Conservation (phyloP, 768 basidiomycete genomes). For the Artomyces pyxidatus region DNA sequence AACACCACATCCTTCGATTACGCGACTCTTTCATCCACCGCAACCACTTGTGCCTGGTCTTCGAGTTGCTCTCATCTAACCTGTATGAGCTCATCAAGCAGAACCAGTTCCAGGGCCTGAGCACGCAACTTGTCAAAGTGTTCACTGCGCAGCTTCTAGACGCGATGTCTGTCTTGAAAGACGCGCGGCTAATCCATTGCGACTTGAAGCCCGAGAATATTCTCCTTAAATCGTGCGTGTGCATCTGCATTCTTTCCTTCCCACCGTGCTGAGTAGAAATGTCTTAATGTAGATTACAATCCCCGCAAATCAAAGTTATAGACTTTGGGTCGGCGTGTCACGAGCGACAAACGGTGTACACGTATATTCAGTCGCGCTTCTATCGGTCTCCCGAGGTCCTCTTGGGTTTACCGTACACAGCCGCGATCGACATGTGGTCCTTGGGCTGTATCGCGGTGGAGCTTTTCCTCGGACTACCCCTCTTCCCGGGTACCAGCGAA, state of each 20-base stretch:
- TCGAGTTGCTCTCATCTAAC: slow-evolving; percentile 94
- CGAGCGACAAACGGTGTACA: slow-evolving; percentile 99
- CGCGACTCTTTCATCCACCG: slow-evolving; percentile 96
- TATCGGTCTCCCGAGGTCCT: slow-evolving; percentile 98
- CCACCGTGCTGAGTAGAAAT: slow-evolving; percentile 3
- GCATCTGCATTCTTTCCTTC: slow-evolving; percentile 14
- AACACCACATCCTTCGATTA: slow-evolving; percentile 93
- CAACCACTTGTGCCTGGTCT: slow-evolving; percentile 94
- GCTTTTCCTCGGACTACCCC: slow-evolving; percentile 89
- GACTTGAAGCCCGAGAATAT: slow-evolving; percentile 99
- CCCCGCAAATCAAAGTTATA: slow-evolving; percentile 97
- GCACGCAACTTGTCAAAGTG: slow-evolving; percentile 95
- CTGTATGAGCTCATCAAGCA: slow-evolving; percentile 99
- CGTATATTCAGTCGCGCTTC: slow-evolving; percentile 98
- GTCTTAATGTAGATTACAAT: slow-evolving; percentile 64
- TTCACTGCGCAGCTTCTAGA: slow-evolving; percentile 96
- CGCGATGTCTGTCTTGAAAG: slow-evolving; percentile 86
- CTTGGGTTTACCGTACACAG: slow-evolving; percentile 88
- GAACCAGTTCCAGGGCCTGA: slow-evolving; percentile 96
- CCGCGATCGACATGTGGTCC: slow-evolving; percentile 99
- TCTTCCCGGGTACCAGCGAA: slow-evolving; percentile 98
- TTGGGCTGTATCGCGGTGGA: slow-evolving; percentile 98
- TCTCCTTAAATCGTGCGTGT: slow-evolving; percentile 79
- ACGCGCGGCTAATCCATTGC: slow-evolving; percentile 94
- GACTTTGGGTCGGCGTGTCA: slow-evolving; percentile 99